Percentiles rank a stretch among this genome's conserved stretches.
Evolutionary conservation across 176 grass and related monocot genomes (phyloP).

Genomic region (Poa pratensis): DNA sequence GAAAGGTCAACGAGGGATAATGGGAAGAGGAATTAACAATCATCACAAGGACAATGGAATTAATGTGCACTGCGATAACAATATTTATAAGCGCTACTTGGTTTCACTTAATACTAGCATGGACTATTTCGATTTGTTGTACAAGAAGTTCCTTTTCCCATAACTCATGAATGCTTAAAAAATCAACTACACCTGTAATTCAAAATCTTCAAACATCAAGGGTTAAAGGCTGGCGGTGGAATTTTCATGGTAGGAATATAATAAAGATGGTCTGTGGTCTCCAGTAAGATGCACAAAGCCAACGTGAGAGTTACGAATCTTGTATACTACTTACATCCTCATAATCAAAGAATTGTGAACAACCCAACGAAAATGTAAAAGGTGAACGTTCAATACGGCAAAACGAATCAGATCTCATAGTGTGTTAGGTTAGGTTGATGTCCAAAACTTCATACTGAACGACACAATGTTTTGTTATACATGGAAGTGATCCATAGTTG

Average conservation of each 20-base stretch:
- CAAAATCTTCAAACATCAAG: neutral
- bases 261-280: neutral
- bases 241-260: neutral
- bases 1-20: neutral
- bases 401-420: neutral
- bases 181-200: neutral
- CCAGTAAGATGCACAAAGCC: neutral
- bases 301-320: neutral
- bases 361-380: neutral
- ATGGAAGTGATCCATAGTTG: constrained; percentile 9
- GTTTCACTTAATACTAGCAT: neutral
- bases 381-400: neutral
- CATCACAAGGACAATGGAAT: neutral
- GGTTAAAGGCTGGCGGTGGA: neutral
- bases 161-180: neutral
- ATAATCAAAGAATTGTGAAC: neutral
- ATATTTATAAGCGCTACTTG: neutral
- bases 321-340: neutral
- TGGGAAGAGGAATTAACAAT: neutral
- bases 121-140: neutral
- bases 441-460: neutral
- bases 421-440: neutral
- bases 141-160: neutral
- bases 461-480: neutral
- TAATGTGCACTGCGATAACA: neutral